Evolutionary conservation across 2,329 filamentous ascomycete species (phyloP).

Genomic region (Exophiala aquamarina): DNA sequence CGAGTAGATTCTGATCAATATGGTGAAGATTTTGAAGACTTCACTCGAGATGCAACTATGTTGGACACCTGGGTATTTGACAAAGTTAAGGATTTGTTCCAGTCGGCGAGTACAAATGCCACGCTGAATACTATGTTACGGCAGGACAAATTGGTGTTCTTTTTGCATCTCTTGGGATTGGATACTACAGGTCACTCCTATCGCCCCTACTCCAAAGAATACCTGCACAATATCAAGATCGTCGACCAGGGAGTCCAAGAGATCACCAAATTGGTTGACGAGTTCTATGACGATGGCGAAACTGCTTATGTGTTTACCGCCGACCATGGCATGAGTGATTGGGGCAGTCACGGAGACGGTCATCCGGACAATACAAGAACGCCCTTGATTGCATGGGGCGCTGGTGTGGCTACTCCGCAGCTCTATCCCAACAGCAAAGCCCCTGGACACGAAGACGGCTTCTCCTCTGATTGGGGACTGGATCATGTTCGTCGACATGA

Average conservation of each 20-base stretch:
- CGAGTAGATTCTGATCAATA: constrained; percentile 87
- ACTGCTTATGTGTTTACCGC: constrained; percentile 97
- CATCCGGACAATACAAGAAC: constrained; percentile 97
- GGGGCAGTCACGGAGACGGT: constrained; percentile 97
- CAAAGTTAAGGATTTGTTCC: constrained; percentile 82
- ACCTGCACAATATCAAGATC: constrained; percentile 89
- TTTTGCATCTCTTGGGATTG: constrained; percentile 86
- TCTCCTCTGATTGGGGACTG: constrained; percentile 85
- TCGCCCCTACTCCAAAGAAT: constrained; percentile 92
- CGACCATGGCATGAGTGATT: constrained; percentile 98
- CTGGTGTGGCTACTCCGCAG: constrained; percentile 77
- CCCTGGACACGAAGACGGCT: constrained; percentile 80
- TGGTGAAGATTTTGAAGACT: constrained; percentile 82
- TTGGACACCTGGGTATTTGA: constrained; percentile 97
- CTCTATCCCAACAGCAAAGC: constrained; percentile 57
- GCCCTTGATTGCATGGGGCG: constrained; percentile 89
- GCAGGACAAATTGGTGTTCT: constrained; percentile 89
- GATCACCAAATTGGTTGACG: constrained; percentile 75
- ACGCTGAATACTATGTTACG: constrained; percentile 71
- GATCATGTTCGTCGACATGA: constrained; percentile 81
- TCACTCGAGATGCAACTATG: constrained; percentile 74
- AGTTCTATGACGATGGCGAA: constrained; percentile 82
- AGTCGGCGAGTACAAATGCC: constrained; percentile 72
- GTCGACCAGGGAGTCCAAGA: constrained; percentile 89
- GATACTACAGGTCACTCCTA: constrained; percentile 87